These are phyloP conservation scores for Zopfia rhizophila DNA, from an alignment of 2,329 filamentous ascomycete species.

Conservation along the genomic window DNA sequence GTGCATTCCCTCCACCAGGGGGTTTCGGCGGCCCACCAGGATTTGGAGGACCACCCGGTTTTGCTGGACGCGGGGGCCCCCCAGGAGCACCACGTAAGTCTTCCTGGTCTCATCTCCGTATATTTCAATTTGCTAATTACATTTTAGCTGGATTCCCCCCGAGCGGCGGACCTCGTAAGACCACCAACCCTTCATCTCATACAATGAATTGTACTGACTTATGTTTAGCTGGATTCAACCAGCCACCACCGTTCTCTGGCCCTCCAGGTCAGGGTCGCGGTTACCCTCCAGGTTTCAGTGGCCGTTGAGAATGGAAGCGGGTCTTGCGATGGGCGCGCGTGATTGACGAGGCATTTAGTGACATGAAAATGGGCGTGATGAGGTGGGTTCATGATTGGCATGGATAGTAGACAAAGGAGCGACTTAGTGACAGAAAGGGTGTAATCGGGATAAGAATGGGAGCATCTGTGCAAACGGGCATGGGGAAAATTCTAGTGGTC, in stretches of 20 bases:
- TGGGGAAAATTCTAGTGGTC: too few species aligned
- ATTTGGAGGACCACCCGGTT: constrained; percentile 49
- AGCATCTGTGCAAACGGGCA: too few species aligned
- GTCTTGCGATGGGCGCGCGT: too few species aligned
- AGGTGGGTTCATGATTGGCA: too few species aligned
- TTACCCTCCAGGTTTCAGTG: constrained; percentile 29
- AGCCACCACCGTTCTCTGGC: too few species aligned
- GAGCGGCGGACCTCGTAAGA: constrained; percentile 61
- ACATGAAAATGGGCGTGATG: too few species aligned
- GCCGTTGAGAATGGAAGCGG: constrained; percentile 13
- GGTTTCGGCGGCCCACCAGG: constrained; percentile 61
- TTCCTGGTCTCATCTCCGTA: not conserved
- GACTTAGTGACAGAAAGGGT: too few species aligned
- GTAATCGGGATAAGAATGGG: too few species aligned
- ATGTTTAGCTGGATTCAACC: constrained; percentile 16
- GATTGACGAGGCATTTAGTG: too few species aligned
- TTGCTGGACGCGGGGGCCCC: constrained; percentile 50
- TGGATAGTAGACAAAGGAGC: too few species aligned
- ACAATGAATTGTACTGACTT: constrained; percentile 4
- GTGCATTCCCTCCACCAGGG: constrained; percentile 62
- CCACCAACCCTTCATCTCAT: not conserved
- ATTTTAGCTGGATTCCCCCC: constrained; percentile 54
- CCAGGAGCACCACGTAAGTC: constrained; percentile 51
- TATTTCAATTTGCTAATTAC: constrained; percentile 37
- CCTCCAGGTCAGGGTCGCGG: constrained; percentile 22